Evolutionary conservation across 2,329 filamentous ascomycete genomes (phyloP).

Genomic region (Lachnellula subtilissima): DNA sequence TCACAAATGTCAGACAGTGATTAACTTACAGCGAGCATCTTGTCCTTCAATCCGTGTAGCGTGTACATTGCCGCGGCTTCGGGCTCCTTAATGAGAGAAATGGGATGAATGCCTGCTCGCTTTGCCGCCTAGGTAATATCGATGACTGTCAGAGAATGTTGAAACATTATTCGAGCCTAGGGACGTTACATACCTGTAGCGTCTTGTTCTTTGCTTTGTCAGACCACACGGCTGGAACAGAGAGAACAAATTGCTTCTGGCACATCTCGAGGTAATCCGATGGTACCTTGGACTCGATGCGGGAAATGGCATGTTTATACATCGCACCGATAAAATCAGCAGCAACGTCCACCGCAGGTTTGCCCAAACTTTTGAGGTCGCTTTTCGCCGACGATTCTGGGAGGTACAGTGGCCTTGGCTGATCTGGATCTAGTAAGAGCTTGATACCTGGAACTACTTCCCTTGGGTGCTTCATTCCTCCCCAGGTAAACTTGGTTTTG

Average conservation of each 20-base stretch:
- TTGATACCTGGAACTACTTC: slow-evolving; percentile 20
- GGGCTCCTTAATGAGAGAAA: slow-evolving; percentile 15
- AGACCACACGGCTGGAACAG: slow-evolving; percentile 56
- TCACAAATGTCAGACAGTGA: neutral
- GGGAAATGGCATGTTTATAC: slow-evolving; percentile 42
- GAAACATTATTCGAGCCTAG: slow-evolving; percentile 30
- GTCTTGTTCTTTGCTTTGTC: slow-evolving; percentile 50
- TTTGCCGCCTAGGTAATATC: slow-evolving; percentile 8
- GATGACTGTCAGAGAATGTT: slow-evolving; percentile 20
- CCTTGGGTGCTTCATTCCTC: slow-evolving; percentile 1
- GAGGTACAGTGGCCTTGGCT: slow-evolving; percentile 14
- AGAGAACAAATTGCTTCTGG: slow-evolving; percentile 49
- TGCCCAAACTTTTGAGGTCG: slow-evolving; percentile 36
- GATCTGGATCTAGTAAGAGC: slow-evolving; percentile 25
- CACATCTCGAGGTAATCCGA: slow-evolving; percentile 39
- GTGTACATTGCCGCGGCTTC: slow-evolving; percentile 19
- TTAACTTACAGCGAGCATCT: slow-evolving; percentile 1
- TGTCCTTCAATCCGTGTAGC: slow-evolving; percentile 6
- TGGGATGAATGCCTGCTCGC: slow-evolving; percentile 3
- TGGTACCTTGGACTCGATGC: slow-evolving; percentile 40
- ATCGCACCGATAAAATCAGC: slow-evolving; percentile 26
- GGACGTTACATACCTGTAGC: slow-evolving; percentile 35
- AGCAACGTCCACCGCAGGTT: slow-evolving; percentile 47
- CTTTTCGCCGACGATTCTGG: slow-evolving; percentile 16
- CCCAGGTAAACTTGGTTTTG: slow-evolving; percentile 10